A percentile compares a stretch with the other conserved stretches of the same genome.
These are phyloP conservation scores for Penicillium sp. DNA, from an alignment of 2,329 filamentous ascomycete species.

Conservation along the genomic window DNA sequence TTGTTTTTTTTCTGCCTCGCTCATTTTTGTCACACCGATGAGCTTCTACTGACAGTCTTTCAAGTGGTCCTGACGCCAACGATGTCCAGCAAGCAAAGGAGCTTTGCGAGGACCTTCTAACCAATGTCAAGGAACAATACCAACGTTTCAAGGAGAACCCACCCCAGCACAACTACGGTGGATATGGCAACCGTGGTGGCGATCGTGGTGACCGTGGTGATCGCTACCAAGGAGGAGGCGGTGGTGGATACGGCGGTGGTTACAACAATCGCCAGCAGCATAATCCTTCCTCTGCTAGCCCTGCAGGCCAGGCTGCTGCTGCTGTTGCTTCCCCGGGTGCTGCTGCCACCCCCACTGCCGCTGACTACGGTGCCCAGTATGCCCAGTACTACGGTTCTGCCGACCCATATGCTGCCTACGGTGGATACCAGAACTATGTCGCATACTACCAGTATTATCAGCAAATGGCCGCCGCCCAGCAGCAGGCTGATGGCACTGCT, in stretches of 20 bases:
- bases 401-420: constrained; percentile 88
- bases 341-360: constrained; percentile 32
- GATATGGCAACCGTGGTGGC: constrained; percentile 44
- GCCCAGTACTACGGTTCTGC: constrained; percentile 74
- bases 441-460: constrained; percentile 68
- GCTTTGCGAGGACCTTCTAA: constrained; percentile 82
- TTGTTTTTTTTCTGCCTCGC: neutral
- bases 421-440: constrained; percentile 74
- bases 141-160: constrained; percentile 84
- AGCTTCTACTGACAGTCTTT: constrained; percentile 7
- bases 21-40: neutral
- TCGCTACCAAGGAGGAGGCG: constrained; percentile 16
- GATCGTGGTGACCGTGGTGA: constrained; percentile 25
- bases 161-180: constrained; percentile 62
- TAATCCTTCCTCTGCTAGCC: constrained; percentile 40
- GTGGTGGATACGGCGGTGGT: constrained; percentile 36
- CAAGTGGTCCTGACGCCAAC: constrained; percentile 77
- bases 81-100: constrained; percentile 86
- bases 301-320: constrained; percentile 42
- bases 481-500: constrained; percentile 47
- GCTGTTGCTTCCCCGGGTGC: constrained; percentile 24
- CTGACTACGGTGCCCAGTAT: constrained; percentile 78
- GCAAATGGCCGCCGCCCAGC: constrained; percentile 53
- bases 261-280: constrained; percentile 37
- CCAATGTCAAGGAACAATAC: constrained; percentile 84